Percentiles rank a stretch among this genome's conserved stretches.
These are phyloP conservation scores for Pichia sp. DNA, from an alignment of 1,139 yeast species.

Conservation along the genomic window DNA sequence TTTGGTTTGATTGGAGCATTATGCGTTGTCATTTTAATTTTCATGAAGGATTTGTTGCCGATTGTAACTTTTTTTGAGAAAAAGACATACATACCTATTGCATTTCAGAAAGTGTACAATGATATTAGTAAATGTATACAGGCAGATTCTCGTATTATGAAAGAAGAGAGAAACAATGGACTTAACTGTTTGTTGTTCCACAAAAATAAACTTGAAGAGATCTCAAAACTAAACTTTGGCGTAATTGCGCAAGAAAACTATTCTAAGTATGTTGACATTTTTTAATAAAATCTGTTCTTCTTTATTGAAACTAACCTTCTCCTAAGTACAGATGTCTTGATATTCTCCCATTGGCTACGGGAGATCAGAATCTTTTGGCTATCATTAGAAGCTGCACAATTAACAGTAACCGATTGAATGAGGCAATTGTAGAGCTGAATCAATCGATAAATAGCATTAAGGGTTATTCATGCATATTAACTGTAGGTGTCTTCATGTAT, in stretches of 20 bases:
- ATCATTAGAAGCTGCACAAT: constrained; percentile 5
- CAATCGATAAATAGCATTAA: background rate
- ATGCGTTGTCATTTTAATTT: too few species aligned
- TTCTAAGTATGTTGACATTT: constrained; percentile 7
- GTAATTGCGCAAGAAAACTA: constrained; percentile 1
- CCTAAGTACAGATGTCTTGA: constrained; percentile 7
- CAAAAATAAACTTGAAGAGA: constrained; percentile 1
- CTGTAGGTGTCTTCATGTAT: background rate
- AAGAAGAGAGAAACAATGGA: background rate
- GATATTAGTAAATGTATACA: constrained; percentile 6
- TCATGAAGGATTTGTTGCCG: background rate
- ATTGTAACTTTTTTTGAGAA: background rate
- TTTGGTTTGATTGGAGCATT: too few species aligned
- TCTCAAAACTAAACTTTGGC: constrained; percentile 4
- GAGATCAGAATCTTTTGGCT: constrained; percentile 1
- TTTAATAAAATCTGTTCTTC: background rate
- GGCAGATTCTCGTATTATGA: background rate
- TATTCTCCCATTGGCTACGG: constrained; percentile 4
- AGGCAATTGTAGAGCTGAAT: background rate
- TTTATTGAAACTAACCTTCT: constrained; percentile 3
- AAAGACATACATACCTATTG: constrained; percentile 1
- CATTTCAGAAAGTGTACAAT: constrained; percentile 4
- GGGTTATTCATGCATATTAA: background rate
- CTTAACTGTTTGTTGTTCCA: constrained; percentile 3
- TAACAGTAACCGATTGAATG: constrained; percentile 1